A percentile compares a stretch with the other conserved stretches of the same genome.
phyloP scores from a whole-genome alignment of 2,329 filamentous ascomycete genomes.

The Bipolaris gigantea region DNA sequence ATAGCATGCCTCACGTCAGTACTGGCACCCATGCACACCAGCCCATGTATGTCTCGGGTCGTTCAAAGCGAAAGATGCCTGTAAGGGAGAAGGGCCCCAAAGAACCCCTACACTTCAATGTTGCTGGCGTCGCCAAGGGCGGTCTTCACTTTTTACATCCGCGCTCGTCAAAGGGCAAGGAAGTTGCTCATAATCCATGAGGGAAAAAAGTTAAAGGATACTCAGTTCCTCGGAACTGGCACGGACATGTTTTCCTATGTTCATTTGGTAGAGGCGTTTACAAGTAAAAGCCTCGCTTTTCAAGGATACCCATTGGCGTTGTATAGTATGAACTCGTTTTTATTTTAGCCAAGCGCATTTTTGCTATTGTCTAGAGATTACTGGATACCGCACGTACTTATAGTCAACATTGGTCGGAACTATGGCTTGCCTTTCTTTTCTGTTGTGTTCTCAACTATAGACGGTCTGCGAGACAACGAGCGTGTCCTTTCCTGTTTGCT shows the following conservation, averaged over 20 bases:
- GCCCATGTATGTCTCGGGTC: slow-evolving; percentile 46
- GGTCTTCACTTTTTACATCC: slow-evolving; percentile 38
- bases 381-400: not conserved
- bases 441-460: slow-evolving; percentile 11
- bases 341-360: not conserved
- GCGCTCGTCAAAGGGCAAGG: slow-evolving; percentile 43
- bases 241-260: slow-evolving; percentile 1
- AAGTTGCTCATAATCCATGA: slow-evolving; percentile 28
- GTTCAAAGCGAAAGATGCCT: slow-evolving; percentile 48
- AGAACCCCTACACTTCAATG: slow-evolving; percentile 46
- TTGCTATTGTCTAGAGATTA: not conserved
- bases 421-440: not conserved
- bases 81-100: slow-evolving; percentile 43
- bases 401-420: not conserved
- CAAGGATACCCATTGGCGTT: slow-evolving; percentile 34
- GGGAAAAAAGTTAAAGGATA: not conserved
- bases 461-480: slow-evolving; percentile 6
- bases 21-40: slow-evolving; percentile 27
- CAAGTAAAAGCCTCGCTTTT: slow-evolving; percentile 24
- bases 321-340: slow-evolving; percentile 9
- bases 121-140: slow-evolving; percentile 42
- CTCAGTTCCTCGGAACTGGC: not conserved
- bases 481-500: not conserved
- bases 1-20: slow-evolving; percentile 39
- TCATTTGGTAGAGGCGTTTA: slow-evolving; percentile 20